Conservation (phyloP, 257 asterid genomes). For the Gardenia jasminoides region DNA sequence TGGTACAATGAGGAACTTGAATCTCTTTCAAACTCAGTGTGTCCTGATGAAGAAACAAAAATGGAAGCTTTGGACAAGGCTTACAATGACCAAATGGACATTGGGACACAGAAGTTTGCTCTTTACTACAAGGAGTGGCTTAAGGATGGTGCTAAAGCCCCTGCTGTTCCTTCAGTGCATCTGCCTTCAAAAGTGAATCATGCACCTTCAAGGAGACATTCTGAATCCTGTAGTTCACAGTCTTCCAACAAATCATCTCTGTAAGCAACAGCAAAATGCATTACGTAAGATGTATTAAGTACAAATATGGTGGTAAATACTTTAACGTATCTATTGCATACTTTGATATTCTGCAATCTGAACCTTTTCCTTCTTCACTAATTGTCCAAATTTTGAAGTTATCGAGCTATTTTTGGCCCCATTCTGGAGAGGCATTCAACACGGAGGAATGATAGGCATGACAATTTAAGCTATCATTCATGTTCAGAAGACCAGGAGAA, state of each 20-base stretch:
- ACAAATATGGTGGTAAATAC: not conserved
- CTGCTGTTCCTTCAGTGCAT: slow-evolving; percentile 62
- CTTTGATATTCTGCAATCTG: not conserved
- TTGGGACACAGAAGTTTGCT: slow-evolving; percentile 63
- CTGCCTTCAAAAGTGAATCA: slow-evolving; percentile 45
- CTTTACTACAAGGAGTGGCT: slow-evolving; percentile 74
- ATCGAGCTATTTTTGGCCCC: slow-evolving; percentile 62
- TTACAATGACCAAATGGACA: slow-evolving; percentile 58
- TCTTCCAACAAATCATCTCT: slow-evolving; percentile 47
- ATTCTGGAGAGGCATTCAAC: slow-evolving; percentile 35
- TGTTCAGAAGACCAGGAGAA: slow-evolving; percentile 34
- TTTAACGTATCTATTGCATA: not conserved
- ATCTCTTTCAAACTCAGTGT: slow-evolving; percentile 27
- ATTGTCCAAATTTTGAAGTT: slow-evolving; percentile 33
- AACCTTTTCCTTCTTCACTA: not conserved
- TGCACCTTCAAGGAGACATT: slow-evolving; percentile 47
- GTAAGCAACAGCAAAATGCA: slow-evolving; percentile 40
- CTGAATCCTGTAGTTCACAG: slow-evolving; percentile 44
- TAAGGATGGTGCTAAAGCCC: slow-evolving; percentile 61
- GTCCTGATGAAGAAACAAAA: slow-evolving; percentile 35
- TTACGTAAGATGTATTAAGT: not conserved
- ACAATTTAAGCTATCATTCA: slow-evolving; percentile 31
- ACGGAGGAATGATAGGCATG: slow-evolving; percentile 30
- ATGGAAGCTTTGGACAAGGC: slow-evolving; percentile 43
- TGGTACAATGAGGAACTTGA: slow-evolving; percentile 66